phyloP scores from a whole-genome alignment of 768 basidiomycete species.

The Trichaptum fuscoviolaceum region DNA sequence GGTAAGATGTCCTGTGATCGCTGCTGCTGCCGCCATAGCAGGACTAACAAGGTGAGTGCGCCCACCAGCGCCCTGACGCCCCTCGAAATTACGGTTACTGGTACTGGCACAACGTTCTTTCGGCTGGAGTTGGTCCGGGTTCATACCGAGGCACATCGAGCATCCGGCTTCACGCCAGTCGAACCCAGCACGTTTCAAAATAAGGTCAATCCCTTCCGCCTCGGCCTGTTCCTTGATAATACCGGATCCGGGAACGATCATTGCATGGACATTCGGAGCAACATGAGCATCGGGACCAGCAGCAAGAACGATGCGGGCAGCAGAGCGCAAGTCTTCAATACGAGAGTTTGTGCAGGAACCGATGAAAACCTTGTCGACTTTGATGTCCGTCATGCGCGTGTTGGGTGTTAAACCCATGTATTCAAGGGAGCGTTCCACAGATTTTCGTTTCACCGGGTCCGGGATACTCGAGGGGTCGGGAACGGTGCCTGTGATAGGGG shows the following conservation, averaged over 20 bases:
- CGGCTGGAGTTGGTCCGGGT: constrained; percentile 83
- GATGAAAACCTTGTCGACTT: constrained; percentile 86
- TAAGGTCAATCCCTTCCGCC: constrained; percentile 77
- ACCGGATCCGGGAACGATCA: constrained; percentile 91
- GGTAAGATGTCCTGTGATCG: constrained; percentile 77
- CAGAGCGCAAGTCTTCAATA: constrained; percentile 88
- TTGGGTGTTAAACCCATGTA: constrained; percentile 87
- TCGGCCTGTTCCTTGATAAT: constrained; percentile 89
- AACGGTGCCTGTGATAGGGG: constrained; percentile 74
- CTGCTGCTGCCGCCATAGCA: constrained; percentile 91
- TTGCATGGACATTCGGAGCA: constrained; percentile 68
- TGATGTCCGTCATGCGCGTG: constrained; percentile 73
- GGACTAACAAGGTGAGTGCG: constrained; percentile 86
- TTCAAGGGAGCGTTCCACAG: constrained; percentile 67
- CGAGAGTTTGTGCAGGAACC: constrained; percentile 94
- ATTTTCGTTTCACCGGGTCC: constrained; percentile 59
- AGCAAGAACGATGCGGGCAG: constrained; percentile 70
- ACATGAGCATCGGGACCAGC: constrained; percentile 72
- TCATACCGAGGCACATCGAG: constrained; percentile 97
- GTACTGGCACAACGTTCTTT: constrained; percentile 87
- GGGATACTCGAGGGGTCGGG: constrained; percentile 67
- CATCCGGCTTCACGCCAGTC: constrained; percentile 96
- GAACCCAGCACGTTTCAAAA: constrained; percentile 89
- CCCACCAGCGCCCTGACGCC: constrained; percentile 82
- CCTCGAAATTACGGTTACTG: constrained; percentile 92